Base-by-base conservation (phyloP, 768 basidiomycete species). In the Tubosaeta sp. region DNA sequence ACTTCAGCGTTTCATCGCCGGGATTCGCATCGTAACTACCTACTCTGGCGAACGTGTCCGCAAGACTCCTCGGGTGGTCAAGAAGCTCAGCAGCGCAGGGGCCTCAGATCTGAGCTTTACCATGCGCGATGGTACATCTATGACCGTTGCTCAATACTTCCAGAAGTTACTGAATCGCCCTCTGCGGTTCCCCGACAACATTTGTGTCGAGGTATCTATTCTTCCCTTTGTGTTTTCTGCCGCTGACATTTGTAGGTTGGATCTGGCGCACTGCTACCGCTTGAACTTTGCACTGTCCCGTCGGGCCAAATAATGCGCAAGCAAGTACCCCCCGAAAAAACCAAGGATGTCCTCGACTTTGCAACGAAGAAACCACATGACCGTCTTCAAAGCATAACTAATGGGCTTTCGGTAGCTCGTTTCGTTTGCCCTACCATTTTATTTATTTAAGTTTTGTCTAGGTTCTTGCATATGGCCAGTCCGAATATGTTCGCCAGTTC, bases 401-500 rank as follows among this genome's bases (percentile, higher is more conserved):
- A 75, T 14, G 86, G 84, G 2, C 66, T 86, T 31, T 70, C 73
- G 45, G 84, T 85, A 62, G 32, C 64, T 57, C 19, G 10, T 14
- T 41, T 29, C 33, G 19, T 48, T 26, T 16, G 4, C 0, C 26
- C 17, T 42, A 29, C 42, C 5, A 7, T 17, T 19, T 48, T 42
- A 11, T 31, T 26, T 52, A 16, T 43, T 46, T 46, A 19, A 59
- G 17, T 13, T 3, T 27, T 33, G 16, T 44, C 10, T 48, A 84
- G 82, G 78, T 84, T 35, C 71, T 86, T 51, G 75, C 78, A 26
- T 88, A 88, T 57, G 84, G 85, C 0, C 82, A 86, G 65, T 88
- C 85, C 0, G 81, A 88, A 65, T 89, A 87, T 56, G 80, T 91
- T 32, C 76, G 79, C 38, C 76, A 83, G 63, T 91, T 91, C 56